Conservation (phyloP, 2,329 filamentous ascomycete species). For the Trichoderma sp. region DNA sequence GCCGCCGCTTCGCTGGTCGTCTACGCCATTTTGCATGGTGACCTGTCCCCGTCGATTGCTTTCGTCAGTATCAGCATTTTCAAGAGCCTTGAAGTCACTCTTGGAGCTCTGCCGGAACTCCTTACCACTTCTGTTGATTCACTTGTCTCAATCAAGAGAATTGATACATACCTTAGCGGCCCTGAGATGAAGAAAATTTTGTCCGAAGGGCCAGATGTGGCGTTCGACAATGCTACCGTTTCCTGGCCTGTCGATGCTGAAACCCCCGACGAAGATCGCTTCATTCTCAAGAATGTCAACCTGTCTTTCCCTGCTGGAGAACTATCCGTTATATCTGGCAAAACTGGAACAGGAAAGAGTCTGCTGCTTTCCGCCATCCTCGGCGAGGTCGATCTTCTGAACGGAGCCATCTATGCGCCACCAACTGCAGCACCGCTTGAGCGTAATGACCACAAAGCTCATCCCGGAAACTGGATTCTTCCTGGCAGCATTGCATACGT, state of each 20-base stretch:
- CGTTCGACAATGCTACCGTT: constrained; percentile 65
- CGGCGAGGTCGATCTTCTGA: constrained; percentile 69
- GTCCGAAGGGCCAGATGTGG: constrained; percentile 55
- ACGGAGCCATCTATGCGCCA: constrained; percentile 58
- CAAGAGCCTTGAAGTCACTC: constrained; percentile 66
- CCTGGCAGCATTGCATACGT: constrained; percentile 70
- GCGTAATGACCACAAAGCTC: constrained; percentile 61
- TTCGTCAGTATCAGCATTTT: constrained; percentile 78
- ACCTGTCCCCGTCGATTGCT: constrained; percentile 67
- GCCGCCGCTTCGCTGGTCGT: constrained; percentile 67
- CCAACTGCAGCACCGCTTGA: constrained; percentile 48
- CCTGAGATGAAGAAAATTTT: constrained; percentile 60
- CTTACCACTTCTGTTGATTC: constrained; percentile 69
- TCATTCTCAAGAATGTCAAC: constrained; percentile 62
- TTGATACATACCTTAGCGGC: constrained; percentile 67
- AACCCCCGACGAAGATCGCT: constrained; percentile 56
- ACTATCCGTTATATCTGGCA: constrained; percentile 71
- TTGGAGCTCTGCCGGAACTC: constrained; percentile 70
- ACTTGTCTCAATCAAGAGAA: constrained; percentile 67
- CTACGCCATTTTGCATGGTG: constrained; percentile 63
- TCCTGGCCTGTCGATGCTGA: constrained; percentile 70
- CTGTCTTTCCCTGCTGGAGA: constrained; percentile 66
- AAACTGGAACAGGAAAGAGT: constrained; percentile 76
- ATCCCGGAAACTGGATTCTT: constrained; percentile 64
- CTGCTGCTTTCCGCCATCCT: constrained; percentile 70